Conservation (phyloP, 2,329 filamentous ascomycete genomes). For the Hymenoscyphus occultus region DNA sequence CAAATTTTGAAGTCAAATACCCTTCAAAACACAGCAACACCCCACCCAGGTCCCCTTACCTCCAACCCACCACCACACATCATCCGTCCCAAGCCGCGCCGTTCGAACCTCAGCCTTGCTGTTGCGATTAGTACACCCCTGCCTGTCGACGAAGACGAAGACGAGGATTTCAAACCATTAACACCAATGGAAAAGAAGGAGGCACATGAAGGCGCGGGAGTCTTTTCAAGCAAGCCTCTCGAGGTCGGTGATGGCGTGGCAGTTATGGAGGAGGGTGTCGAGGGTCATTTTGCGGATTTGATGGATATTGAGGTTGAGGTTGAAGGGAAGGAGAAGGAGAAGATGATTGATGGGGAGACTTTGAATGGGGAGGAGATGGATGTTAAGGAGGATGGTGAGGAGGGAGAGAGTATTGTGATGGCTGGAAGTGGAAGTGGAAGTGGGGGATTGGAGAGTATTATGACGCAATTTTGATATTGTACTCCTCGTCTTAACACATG, state of each 20-base stretch:
- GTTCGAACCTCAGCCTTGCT: not conserved
- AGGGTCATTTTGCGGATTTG: conserved; percentile 44
- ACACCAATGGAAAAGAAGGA: conserved; percentile 38
- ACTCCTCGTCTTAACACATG: no score
- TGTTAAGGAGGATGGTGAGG: not conserved
- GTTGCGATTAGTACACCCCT: conserved; percentile 6
- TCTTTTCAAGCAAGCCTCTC: conserved; percentile 42
- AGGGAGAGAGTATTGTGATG: not conserved
- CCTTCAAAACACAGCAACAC: not conserved
- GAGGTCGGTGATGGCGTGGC: conserved; percentile 52
- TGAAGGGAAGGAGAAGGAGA: not conserved
- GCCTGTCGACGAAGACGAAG: conserved; percentile 16
- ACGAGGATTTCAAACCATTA: conserved; percentile 9
- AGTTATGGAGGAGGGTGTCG: conserved; percentile 54
- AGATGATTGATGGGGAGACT: not conserved
- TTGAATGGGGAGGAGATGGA: not conserved
- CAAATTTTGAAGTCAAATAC: not conserved
- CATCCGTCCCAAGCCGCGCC: not conserved
- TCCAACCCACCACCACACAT: not conserved
- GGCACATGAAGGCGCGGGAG: conserved; percentile 34
- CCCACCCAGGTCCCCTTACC: not conserved
- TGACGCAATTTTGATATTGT: not conserved
- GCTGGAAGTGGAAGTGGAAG: not conserved
- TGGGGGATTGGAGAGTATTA: not conserved
- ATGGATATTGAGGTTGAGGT: not conserved